Evolutionary conservation across 2,329 filamentous ascomycete genomes (phyloP).

Genomic region (Colletotrichum sp.): DNA sequence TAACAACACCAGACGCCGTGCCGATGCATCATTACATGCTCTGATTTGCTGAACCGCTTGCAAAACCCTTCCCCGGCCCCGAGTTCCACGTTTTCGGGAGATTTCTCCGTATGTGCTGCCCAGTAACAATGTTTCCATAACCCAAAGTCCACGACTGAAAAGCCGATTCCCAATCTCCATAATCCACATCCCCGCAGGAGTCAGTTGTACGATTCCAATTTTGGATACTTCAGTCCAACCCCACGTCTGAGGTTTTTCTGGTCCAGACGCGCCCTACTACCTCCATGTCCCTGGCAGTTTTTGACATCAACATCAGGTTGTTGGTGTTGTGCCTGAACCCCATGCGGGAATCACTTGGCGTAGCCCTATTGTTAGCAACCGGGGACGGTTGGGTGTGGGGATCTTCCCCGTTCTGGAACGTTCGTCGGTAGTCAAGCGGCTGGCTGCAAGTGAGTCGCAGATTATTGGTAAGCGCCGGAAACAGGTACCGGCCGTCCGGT

Average conservation of each 20-base stretch:
- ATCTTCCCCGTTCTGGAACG: slow-evolving; percentile 10
- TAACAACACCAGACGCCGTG: slow-evolving; percentile 22
- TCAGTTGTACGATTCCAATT: background rate
- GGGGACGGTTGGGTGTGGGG: slow-evolving; percentile 4
- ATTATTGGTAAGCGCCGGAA: background rate
- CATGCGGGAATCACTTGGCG: slow-evolving; percentile 2
- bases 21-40: slow-evolving; percentile 19
- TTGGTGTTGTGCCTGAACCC: background rate
- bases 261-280: background rate
- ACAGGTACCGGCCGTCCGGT: slow-evolving; percentile 4
- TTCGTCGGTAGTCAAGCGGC: slow-evolving; percentile 12
- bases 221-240: background rate
- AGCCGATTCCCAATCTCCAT: background rate
- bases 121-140: slow-evolving; percentile 9
- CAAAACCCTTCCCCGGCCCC: background rate
- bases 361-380: slow-evolving; percentile 13
- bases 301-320: background rate
- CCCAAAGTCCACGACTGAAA: background rate
- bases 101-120: background rate
- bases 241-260: slow-evolving; percentile 1
- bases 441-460: background rate
- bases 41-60: slow-evolving; percentile 12
- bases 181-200: background rate
- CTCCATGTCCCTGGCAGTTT: background rate
- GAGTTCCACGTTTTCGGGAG: background rate